Conservation (phyloP, 2,329 filamentous ascomycete species). For the Stachybotrys chlorohalonatus region DNA sequence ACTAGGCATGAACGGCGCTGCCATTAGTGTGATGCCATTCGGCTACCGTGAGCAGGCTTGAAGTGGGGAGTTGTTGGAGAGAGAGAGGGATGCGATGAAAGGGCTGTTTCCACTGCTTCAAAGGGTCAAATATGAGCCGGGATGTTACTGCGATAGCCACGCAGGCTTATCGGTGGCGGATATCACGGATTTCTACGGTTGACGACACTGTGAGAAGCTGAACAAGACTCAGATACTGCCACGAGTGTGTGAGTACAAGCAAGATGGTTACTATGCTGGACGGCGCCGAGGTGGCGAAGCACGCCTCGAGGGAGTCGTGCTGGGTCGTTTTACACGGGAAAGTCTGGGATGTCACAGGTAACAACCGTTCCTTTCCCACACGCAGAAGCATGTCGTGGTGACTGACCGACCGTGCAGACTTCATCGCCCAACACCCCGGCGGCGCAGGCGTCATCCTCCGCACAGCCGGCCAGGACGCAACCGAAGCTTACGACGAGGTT, state of each 20-base stretch:
- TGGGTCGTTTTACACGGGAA: slow-evolving; percentile 11
- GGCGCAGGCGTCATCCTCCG: slow-evolving; percentile 21
- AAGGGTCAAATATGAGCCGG: neutral
- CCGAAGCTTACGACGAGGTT: slow-evolving; percentile 22
- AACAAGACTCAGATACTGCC: neutral
- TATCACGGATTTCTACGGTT: neutral
- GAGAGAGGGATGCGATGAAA: no score
- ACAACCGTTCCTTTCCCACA: no score
- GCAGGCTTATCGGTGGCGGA: neutral
- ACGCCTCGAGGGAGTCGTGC: slow-evolving; percentile 8
- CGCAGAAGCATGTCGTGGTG: no score
- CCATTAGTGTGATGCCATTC: no score
- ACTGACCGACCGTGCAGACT: slow-evolving; percentile 11
- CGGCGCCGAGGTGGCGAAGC: slow-evolving; percentile 8
- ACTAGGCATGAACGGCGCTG: no score
- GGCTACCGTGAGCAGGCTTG: no score
- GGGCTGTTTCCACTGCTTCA: neutral
- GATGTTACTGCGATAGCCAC: neutral
- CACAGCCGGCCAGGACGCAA: slow-evolving; percentile 23
- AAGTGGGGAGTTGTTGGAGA: no score
- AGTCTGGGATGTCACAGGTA: slow-evolving; percentile 11
- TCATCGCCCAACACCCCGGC: slow-evolving; percentile 21
- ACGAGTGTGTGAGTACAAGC: neutral
- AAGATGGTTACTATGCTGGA: slow-evolving; percentile 1
- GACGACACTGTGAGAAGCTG: neutral